phyloP scores from a whole-genome alignment of 2,329 filamentous ascomycete species.

The Trichoderma atrobrunneum region DNA sequence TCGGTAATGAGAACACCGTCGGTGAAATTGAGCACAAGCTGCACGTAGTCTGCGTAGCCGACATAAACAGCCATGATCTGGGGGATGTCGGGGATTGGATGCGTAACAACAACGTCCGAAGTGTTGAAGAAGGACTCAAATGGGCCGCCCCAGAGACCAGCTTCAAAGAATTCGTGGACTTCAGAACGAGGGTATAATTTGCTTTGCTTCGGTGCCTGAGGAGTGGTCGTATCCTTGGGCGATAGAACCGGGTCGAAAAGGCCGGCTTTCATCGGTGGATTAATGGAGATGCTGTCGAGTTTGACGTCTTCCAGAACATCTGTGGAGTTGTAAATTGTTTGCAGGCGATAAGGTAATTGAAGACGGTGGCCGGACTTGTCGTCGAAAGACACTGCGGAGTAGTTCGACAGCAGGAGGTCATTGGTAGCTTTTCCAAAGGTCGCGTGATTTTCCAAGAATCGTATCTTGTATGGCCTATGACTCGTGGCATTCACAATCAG shows the following conservation, averaged over 20 bases:
- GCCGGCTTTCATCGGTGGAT: background rate
- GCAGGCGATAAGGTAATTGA: background rate
- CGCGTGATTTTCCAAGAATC: background rate
- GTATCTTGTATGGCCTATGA: background rate
- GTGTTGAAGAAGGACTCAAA: background rate
- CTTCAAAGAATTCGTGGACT: background rate
- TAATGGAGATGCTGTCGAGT: background rate
- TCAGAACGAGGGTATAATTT: background rate
- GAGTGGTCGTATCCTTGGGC: background rate
- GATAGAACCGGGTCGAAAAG: background rate
- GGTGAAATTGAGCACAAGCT: background rate
- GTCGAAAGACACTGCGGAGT: background rate
- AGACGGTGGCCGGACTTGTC: background rate
- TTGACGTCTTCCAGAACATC: background rate
- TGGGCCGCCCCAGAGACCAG: background rate
- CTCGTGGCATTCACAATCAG: background rate
- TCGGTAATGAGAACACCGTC: background rate
- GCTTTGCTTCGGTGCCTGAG: background rate
- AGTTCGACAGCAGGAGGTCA: background rate
- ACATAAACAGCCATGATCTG: conserved; percentile 4
- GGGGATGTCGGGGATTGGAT: background rate
- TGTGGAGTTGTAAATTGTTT: background rate
- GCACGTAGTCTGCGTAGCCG: conserved; percentile 10
- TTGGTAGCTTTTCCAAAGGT: background rate
- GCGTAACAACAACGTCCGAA: background rate